phyloP scores from a whole-genome alignment of 2,329 filamentous ascomycete species.

The Alternaria incomplexa region DNA sequence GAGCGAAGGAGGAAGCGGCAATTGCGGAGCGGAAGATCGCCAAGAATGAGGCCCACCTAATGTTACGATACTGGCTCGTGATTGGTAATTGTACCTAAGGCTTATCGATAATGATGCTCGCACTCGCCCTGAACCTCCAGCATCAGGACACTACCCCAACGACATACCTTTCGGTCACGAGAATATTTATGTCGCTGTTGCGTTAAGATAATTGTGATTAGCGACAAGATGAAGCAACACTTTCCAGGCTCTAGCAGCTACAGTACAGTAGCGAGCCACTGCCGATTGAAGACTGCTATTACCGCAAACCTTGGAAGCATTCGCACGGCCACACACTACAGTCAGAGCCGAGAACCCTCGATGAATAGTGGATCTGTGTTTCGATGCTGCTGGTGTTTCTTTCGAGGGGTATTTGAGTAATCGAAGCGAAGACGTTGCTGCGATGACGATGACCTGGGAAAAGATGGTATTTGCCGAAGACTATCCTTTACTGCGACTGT shows the following conservation, averaged over 20 bases:
- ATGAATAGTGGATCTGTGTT: background rate
- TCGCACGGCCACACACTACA: background rate
- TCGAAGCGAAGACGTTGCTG: background rate
- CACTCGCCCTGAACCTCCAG: background rate
- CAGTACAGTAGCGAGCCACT: background rate
- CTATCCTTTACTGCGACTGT: background rate
- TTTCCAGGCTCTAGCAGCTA: background rate
- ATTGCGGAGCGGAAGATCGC: background rate
- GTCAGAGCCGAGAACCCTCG: background rate
- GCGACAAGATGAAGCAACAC: background rate
- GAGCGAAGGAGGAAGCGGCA: background rate
- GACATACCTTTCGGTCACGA: background rate
- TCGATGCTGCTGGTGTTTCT: background rate
- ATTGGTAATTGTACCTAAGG: fast-evolving
- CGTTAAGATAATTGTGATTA: background rate
- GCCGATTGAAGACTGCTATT: background rate
- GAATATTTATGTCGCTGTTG: background rate
- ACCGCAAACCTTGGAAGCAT: background rate
- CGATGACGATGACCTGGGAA: background rate
- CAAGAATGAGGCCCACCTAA: background rate
- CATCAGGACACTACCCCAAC: background rate
- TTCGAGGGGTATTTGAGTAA: background rate
- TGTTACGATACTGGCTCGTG: background rate
- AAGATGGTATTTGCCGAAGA: background rate
- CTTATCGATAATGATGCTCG: background rate